phyloP scores from a whole-genome alignment of 2,329 filamentous ascomycete species.

The Epichloe hybrida region DNA sequence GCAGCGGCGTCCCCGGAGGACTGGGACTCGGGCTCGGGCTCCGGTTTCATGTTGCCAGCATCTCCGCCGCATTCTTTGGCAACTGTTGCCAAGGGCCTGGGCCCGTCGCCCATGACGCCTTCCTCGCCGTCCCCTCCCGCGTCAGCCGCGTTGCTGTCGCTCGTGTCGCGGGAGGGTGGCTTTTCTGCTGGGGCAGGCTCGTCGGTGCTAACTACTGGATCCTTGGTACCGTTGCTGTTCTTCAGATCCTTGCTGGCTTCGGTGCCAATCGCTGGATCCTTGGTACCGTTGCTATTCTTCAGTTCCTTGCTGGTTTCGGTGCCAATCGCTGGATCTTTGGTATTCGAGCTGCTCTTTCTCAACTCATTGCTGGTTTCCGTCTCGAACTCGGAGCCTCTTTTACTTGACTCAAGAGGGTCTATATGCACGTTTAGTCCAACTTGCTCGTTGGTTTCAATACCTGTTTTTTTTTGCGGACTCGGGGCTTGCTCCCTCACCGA shows the following conservation, averaged over 20 bases:
- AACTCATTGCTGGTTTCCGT: not conserved
- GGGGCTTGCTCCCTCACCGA: constrained; percentile 27
- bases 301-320: not conserved
- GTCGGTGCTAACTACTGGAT: not conserved
- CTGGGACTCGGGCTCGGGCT: not conserved
- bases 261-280: not conserved
- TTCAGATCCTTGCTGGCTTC: not conserved
- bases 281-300: not conserved
- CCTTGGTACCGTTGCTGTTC: not conserved
- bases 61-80: constrained; percentile 21
- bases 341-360: not conserved
- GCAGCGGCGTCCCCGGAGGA: not conserved
- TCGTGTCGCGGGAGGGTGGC: constrained; percentile 5
- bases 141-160: constrained; percentile 14
- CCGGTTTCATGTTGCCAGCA: constrained; percentile 11
- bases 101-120: constrained; percentile 15
- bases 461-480: not conserved
- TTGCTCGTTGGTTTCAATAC: too few relatives aligned
- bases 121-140: constrained; percentile 22
- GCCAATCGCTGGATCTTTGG: too few relatives aligned
- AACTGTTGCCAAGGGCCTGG: constrained; percentile 20
- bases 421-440: too few relatives aligned
- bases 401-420: not conserved
- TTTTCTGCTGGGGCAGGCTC: not conserved
- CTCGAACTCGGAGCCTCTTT: not conserved